Conservation (phyloP, 192 early-diverging fungal species). For the Coemansia sp. region DNA sequence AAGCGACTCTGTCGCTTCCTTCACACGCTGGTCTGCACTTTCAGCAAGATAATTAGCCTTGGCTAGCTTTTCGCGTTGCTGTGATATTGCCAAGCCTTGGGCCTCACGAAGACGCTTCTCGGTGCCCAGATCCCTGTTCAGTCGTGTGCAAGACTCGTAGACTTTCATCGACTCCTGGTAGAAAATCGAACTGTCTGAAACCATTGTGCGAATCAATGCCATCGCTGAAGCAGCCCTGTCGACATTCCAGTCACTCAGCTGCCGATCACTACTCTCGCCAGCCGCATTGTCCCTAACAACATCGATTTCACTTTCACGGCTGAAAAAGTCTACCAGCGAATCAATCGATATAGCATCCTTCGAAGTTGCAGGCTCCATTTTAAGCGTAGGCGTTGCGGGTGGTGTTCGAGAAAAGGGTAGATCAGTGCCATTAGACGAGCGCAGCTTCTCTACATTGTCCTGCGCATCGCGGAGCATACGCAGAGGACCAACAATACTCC, state of each 20-base stretch:
- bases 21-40: constrained; percentile 41
- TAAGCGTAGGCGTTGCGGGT: constrained; percentile 40
- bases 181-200: constrained; percentile 26
- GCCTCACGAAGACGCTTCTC: constrained; percentile 54
- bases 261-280: neutral
- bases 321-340: constrained; percentile 9
- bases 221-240: constrained; percentile 24
- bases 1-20: constrained; percentile 31
- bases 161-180: constrained; percentile 27
- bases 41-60: constrained; percentile 27
- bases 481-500: constrained; percentile 22
- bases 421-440: constrained; percentile 1
- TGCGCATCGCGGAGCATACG: constrained; percentile 26
- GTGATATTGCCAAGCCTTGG: constrained; percentile 45
- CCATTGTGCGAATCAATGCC: constrained; percentile 22
- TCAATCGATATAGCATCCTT: constrained; percentile 14
- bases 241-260: constrained; percentile 9
- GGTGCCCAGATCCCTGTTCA: constrained; percentile 35
- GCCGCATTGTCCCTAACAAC: neutral
- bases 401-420: constrained; percentile 19
- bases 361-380: neutral
- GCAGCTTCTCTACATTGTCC: constrained; percentile 32
- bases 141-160: constrained; percentile 23
- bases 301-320: neutral
- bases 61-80: constrained; percentile 50